Conservation (phyloP, 2,329 filamentous ascomycete species). For the Cercospora sp. region DNA sequence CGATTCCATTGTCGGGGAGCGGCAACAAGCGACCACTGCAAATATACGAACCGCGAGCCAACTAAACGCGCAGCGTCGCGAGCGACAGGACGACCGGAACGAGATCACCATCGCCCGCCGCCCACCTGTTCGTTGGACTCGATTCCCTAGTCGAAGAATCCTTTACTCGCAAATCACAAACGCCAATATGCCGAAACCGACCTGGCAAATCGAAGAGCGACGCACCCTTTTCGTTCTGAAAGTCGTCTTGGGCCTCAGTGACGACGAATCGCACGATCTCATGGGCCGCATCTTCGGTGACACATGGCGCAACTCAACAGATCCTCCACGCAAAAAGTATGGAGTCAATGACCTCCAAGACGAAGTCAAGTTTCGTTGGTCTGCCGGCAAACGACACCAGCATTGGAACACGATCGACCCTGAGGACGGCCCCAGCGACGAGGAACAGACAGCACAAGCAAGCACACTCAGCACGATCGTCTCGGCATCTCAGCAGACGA, state of each 20-base stretch:
- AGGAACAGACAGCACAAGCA: background rate
- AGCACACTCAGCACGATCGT: background rate
- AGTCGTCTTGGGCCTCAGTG: background rate
- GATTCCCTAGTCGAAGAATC: background rate
- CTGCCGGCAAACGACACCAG: background rate
- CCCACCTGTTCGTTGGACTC: background rate
- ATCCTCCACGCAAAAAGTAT: background rate
- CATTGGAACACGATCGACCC: conserved; percentile 4
- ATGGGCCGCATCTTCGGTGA: conserved; percentile 6
- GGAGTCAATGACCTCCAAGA: background rate
- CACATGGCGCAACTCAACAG: background rate
- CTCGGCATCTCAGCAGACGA: background rate
- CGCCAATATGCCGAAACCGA: background rate
- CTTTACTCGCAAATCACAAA: too few relatives aligned
- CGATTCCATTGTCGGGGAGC: background rate
- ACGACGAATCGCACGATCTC: background rate
- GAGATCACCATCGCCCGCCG: background rate
- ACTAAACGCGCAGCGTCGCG: background rate
- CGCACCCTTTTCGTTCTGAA: background rate
- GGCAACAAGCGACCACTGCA: background rate
- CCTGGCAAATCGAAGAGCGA: background rate
- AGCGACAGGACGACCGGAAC: background rate
- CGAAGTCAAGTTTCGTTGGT: conserved; percentile 3
- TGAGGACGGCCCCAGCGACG: background rate
- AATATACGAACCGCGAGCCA: background rate